Conservation (phyloP, 2,329 filamentous ascomycete species). For the Phoma sp. region DNA sequence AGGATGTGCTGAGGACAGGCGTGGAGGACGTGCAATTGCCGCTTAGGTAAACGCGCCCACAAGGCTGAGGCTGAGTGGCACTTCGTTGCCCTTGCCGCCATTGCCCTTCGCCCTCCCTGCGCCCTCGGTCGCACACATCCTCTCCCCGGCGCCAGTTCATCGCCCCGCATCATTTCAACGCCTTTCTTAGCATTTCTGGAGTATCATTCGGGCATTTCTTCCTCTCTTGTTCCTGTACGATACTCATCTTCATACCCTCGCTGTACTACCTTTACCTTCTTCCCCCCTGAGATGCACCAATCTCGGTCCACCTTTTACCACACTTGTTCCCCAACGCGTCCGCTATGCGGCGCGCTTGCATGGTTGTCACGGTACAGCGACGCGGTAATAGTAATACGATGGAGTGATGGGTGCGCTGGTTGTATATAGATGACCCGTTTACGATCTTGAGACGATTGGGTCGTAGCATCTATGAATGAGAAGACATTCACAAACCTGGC, state of each 20-base stretch:
- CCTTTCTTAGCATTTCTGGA: constrained; percentile 15
- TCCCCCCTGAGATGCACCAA: background rate
- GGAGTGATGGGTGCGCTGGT: constrained; percentile 2
- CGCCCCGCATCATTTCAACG: background rate
- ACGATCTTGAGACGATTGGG: background rate
- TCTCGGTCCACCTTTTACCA: background rate
- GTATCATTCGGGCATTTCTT: constrained; percentile 14
- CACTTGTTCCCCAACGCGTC: background rate
- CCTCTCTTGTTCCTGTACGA: too few relatives aligned
- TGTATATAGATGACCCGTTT: constrained; percentile 16
- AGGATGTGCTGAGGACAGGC: constrained; percentile 76
- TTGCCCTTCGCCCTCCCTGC: background rate
- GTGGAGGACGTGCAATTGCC: constrained; percentile 78
- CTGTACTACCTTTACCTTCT: constrained; percentile 22
- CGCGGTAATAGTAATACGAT: constrained; percentile 18
- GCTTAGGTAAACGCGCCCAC: constrained; percentile 71
- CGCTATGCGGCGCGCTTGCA: background rate
- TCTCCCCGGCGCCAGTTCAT: background rate
- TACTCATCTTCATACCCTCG: constrained; percentile 31
- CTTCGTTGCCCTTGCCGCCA: background rate
- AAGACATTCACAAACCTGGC: background rate
- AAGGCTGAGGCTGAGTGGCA: too few relatives aligned
- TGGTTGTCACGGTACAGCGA: constrained; percentile 8
- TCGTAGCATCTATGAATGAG: background rate
- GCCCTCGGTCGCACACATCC: too few relatives aligned